Conservation (phyloP, 306 rosid species). For the Myrica gale region DNA sequence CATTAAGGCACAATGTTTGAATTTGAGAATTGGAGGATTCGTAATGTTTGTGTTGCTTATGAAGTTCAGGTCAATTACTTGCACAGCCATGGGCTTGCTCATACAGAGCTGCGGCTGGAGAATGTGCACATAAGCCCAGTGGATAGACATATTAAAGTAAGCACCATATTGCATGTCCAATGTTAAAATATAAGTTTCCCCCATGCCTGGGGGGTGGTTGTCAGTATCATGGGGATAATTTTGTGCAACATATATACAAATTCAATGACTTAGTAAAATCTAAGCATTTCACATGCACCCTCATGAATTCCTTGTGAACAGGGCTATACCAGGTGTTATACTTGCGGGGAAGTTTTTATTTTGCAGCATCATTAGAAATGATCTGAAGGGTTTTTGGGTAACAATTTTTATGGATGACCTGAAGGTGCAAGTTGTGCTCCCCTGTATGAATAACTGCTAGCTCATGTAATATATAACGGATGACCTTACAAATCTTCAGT, state of each 20-base stretch:
- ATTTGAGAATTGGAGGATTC: slow-evolving; percentile 16
- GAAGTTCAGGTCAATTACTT: slow-evolving; percentile 79
- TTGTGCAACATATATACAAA: neutral
- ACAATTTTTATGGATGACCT: neutral
- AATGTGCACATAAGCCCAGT: slow-evolving; percentile 95
- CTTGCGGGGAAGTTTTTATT: neutral
- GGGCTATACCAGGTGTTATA: neutral
- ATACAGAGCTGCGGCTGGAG: slow-evolving; percentile 93
- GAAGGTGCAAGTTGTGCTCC: neutral
- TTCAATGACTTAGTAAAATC: neutral
- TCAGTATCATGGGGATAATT: neutral
- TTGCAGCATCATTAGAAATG: neutral
- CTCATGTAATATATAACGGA: neutral
- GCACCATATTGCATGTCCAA: slow-evolving; percentile 28
- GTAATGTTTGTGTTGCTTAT: slow-evolving; percentile 33
- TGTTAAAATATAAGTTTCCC: slow-evolving; percentile 10
- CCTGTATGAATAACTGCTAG: neutral
- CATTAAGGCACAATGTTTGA: slow-evolving; percentile 9
- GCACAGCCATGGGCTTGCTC: slow-evolving; percentile 98
- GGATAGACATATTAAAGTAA: slow-evolving; percentile 95
- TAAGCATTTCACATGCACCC: neutral
- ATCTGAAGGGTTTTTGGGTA: neutral
- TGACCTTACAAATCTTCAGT: neutral
- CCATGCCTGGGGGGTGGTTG: neutral
- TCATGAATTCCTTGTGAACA: neutral